Conservation (phyloP, 78 protist genomes). For the Blattamonas nauphoetae region DNA sequence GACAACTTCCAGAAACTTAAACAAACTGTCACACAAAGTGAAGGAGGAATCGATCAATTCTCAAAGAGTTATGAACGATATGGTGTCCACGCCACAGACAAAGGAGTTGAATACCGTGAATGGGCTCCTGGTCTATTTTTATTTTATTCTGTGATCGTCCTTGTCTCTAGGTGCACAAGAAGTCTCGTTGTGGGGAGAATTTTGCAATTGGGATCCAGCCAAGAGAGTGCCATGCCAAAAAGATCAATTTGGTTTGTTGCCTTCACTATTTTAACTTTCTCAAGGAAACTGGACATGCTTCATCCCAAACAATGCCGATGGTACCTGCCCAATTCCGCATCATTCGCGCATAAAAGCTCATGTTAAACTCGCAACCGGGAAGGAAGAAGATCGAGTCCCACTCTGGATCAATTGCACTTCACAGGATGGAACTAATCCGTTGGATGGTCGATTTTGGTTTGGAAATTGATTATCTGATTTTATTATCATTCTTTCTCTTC, state of each 20-base stretch:
- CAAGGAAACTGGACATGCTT: constrained; percentile 48
- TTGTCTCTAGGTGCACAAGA: neutral
- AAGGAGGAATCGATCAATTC: constrained; percentile 13
- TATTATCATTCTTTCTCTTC: neutral
- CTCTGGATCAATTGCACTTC: constrained; percentile 58
- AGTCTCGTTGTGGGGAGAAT: neutral
- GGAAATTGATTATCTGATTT: constrained; percentile 11
- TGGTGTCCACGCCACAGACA: neutral
- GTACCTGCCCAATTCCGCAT: constrained; percentile 60
- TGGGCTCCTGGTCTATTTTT: constrained; percentile 19
- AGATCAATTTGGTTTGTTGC: constrained; percentile 54
- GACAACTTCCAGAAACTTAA: neutral
- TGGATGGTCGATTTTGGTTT: neutral
- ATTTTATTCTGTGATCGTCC: neutral
- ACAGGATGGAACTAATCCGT: constrained; percentile 27
- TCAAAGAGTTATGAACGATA: constrained; percentile 1
- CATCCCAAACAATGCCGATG: constrained; percentile 42
- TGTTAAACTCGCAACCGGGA: constrained; percentile 39
- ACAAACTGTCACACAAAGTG: neutral
- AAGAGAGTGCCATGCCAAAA: constrained; percentile 13
- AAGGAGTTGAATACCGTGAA: constrained; percentile 10
- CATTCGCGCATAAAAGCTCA: constrained; percentile 36
- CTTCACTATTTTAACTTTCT: too few species aligned
- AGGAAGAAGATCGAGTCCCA: constrained; percentile 59
- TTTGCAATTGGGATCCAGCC: constrained; percentile 54